These are phyloP conservation scores for Neurospora sp. DNA, from an alignment of 495 filamentous ascomycete species.

Conservation along the genomic window DNA sequence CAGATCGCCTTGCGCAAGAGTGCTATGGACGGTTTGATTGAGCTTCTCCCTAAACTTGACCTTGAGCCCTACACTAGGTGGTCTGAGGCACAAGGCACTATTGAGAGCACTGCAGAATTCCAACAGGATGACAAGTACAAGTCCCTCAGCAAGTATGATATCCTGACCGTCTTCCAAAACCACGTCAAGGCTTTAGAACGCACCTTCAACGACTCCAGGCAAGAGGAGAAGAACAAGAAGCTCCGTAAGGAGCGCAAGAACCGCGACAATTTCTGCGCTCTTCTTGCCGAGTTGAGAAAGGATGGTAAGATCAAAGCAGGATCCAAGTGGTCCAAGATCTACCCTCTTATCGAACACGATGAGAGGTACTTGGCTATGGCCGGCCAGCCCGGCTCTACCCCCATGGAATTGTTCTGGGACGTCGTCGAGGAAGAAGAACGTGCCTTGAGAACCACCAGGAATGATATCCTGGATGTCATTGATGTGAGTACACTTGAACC, in stretches of 20 bases:
- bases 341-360: conserved; percentile 69
- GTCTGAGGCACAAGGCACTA: conserved; percentile 76
- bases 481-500: conserved; percentile 52
- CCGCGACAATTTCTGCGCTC: conserved; percentile 64
- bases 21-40: conserved; percentile 75
- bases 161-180: conserved; percentile 87
- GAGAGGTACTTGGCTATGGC: conserved; percentile 76
- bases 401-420: conserved; percentile 97
- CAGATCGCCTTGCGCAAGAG: conserved; percentile 63
- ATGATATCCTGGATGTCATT: conserved; percentile 80
- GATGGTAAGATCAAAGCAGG: conserved; percentile 83
- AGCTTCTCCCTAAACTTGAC: conserved; percentile 71
- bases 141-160: conserved; percentile 74
- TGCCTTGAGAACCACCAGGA: conserved; percentile 66
- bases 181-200: conserved; percentile 89
- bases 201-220: conserved; percentile 76
- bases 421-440: conserved; percentile 88
- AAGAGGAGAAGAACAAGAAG: conserved; percentile 73
- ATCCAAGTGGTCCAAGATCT: conserved; percentile 79
- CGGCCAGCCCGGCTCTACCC: conserved; percentile 76
- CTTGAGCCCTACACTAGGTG: conserved; percentile 92
- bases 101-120: conserved; percentile 71
- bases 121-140: conserved; percentile 82
- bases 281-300: conserved; percentile 63
- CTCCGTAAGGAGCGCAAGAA: conserved; percentile 73